Percentiles rank a stretch among this genome's conserved stretches.
Evolutionary conservation across 257 asterid genomes (phyloP).

Genomic region (Jacaranda copaia): DNA sequence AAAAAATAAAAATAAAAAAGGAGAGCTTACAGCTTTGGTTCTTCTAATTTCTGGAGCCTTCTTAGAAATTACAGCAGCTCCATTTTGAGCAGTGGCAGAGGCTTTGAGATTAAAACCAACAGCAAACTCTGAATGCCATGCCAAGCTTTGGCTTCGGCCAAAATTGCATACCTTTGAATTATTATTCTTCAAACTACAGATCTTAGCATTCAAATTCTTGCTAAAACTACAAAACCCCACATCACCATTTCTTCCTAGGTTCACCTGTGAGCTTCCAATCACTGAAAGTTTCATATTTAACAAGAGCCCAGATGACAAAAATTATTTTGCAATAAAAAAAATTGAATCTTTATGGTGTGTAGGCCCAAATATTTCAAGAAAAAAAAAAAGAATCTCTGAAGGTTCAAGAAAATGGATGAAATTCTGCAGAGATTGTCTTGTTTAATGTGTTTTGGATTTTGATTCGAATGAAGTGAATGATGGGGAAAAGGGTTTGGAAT

Average conservation of each 20-base stretch:
- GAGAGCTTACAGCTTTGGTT: conserved; percentile 36
- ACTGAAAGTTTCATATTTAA: conserved; percentile 54
- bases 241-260: conserved; percentile 36
- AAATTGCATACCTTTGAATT: conserved; percentile 18
- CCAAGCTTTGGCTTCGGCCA: conserved; percentile 35
- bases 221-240: conserved; percentile 48
- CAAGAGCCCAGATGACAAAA: conserved; percentile 14
- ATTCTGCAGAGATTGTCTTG: not conserved
- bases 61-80: conserved; percentile 40
- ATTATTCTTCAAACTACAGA: conserved; percentile 33
- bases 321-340: not conserved
- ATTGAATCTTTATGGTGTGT: conserved; percentile 3
- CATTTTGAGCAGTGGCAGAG: conserved; percentile 29
- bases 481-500: not conserved
- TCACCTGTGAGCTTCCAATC: conserved; percentile 57
- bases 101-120: conserved; percentile 41
- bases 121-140: conserved; percentile 38
- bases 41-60: conserved; percentile 32
- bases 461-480: not conserved
- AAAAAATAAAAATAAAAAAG: not conserved
- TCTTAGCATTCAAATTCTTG: conserved; percentile 45
- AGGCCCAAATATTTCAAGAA: not conserved
- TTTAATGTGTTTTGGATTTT: not conserved
- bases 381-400: not conserved
- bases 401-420: conserved; percentile 7